Conservation (phyloP, 768 basidiomycete genomes). For the Russula sp. region DNA sequence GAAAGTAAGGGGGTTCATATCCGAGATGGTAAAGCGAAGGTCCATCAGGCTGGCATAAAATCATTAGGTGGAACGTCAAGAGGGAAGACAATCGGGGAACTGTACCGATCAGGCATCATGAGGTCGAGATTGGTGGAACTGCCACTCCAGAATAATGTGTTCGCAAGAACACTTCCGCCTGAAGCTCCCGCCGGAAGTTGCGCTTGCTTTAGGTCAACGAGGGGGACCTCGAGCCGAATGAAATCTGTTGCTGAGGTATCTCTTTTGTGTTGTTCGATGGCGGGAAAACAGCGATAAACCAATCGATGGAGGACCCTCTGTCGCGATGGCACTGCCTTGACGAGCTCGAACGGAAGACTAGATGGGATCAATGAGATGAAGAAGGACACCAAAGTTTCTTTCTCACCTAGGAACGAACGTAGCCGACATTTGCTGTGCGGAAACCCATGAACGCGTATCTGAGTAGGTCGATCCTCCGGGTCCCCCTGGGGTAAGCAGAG, state of each 20-base stretch:
- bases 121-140: constrained; percentile 19
- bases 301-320: constrained; percentile 28
- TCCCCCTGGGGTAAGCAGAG: constrained; percentile 30
- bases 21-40: constrained; percentile 47
- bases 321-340: constrained; percentile 19
- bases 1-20: constrained; percentile 34
- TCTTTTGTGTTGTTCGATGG: background rate
- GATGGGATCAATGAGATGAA: constrained; percentile 7
- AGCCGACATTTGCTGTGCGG: constrained; percentile 35
- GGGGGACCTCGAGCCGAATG: constrained; percentile 24
- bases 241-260: constrained; percentile 1
- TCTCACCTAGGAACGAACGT: constrained; percentile 53
- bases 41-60: constrained; percentile 41
- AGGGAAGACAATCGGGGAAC: background rate
- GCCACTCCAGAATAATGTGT: constrained; percentile 10
- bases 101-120: constrained; percentile 28
- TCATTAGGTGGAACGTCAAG: background rate
- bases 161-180: background rate
- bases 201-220: constrained; percentile 15
- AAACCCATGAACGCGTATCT: constrained; percentile 48
- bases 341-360: constrained; percentile 27
- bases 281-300: constrained; percentile 17
- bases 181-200: background rate
- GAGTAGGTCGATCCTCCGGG: constrained; percentile 40
- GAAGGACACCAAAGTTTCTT: background rate